Evolutionary conservation across 1,139 yeast species (phyloP), one percentile per base, ranked within the genome.

Genomic region (Lodderomyces parapsilosis): DNA sequence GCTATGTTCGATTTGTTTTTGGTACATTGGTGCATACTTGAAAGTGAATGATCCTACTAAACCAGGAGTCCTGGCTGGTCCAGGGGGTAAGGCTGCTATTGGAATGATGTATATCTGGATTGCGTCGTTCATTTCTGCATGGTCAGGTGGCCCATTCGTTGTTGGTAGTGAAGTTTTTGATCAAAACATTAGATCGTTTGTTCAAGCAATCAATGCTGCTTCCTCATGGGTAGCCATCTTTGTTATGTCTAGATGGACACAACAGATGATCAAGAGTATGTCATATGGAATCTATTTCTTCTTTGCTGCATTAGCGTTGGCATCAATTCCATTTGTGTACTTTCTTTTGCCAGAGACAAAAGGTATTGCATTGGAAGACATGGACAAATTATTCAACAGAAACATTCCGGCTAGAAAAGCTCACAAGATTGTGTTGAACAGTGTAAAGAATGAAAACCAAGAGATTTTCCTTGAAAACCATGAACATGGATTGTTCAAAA

Each of bases 121-220:
- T 40, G 73, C 73, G 4, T 65, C 72, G 1, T 71, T 70, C 43
- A 68, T 69, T 38, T 56, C 64, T 37, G 74, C 74, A 1, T 71
- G 76, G 76, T 66, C 72, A 11, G 74, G 73, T 6, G 74, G 73
- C 30, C 76, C 76, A 2, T 71, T 66, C 48, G 74, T 71, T 32
- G 66, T 68, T 38, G 75, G 76, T 9, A 54, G 68, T 41, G 76
- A 71, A 49, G 65, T 70, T 1, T 70, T 68, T 49, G 74, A 68
- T 51, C 72, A 66, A 48, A 68, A 68, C 46, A 65, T 70, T 45
- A 58, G 76, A 43, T 62, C 74, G 5, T 70, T 69, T 43, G 71
- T 66, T 30, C 75, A 69, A 54, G 72, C 74, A 40, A 66, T 71
- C 44, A 68, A 68, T 50, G 73, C 74, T 1, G 73, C 74, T 11